A percentile compares a stretch with the other conserved stretches of the same genome.
phyloP scores from a whole-genome alignment of 345 rosid species.

The Eucalyptus regnans region DNA sequence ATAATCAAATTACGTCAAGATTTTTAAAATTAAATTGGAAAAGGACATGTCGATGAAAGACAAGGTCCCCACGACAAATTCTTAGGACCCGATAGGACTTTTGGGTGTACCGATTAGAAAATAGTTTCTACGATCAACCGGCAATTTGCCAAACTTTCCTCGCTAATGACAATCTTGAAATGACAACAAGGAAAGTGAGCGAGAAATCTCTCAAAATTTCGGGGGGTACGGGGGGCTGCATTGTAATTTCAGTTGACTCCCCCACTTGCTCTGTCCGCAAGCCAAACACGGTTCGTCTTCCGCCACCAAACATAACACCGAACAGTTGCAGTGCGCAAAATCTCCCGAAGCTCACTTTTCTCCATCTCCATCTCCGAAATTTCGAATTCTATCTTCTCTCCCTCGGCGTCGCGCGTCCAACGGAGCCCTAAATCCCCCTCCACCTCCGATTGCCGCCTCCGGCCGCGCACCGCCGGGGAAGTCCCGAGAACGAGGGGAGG shows the following conservation, averaged over 20 bases:
- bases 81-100: not conserved
- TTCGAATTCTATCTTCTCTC: not conserved
- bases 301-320: not conserved
- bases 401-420: not conserved
- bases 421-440: not conserved
- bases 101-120: not conserved
- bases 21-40: not conserved
- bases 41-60: not conserved
- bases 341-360: not conserved
- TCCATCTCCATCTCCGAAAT: not conserved
- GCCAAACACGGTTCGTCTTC: not conserved
- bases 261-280: not conserved
- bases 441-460: not conserved
- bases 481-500: not conserved
- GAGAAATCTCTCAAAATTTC: not conserved
- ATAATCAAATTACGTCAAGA: fast-evolving
- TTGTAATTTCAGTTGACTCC: not conserved
- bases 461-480: not conserved
- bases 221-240: not conserved
- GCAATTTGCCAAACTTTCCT: not conserved
- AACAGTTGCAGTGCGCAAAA: not conserved
- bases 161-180: not conserved
- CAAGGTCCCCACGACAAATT: too few species aligned
- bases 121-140: not conserved
- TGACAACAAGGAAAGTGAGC: not conserved